Conservation (phyloP, 2,329 filamentous ascomycete genomes). For the Diaporthe vexans region DNA sequence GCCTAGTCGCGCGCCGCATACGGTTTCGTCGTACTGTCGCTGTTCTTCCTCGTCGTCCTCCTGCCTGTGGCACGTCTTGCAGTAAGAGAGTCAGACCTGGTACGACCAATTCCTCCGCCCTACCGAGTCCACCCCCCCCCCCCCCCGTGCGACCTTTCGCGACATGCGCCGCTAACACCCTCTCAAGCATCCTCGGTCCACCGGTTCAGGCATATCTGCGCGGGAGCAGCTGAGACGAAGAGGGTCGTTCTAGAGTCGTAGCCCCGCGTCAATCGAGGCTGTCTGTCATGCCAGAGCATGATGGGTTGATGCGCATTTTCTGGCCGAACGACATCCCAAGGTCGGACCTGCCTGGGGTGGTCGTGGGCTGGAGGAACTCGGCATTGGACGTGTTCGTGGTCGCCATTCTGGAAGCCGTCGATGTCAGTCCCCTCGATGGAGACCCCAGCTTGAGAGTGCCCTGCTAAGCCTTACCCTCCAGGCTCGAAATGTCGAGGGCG, state of each 20-base stretch:
- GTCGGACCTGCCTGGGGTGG: constrained; percentile 82
- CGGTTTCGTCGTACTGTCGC: constrained; percentile 84
- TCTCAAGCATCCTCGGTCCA: constrained; percentile 82
- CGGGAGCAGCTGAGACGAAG: constrained; percentile 94
- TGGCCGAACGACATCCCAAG: constrained; percentile 90
- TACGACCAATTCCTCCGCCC: constrained; percentile 61
- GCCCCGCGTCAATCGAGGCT: constrained; percentile 48
- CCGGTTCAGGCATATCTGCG: constrained; percentile 87
- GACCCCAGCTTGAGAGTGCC: constrained; percentile 38
- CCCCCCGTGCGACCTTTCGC: constrained; percentile 39
- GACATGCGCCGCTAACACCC: constrained; percentile 44
- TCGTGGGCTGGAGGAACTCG: constrained; percentile 97
- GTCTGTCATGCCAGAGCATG: constrained; percentile 75
- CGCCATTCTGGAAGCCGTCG: constrained; percentile 89
- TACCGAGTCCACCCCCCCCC: constrained; percentile 14
- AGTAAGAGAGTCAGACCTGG: constrained; percentile 82
- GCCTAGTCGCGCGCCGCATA: constrained; percentile 84
- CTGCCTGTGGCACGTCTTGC: constrained; percentile 89
- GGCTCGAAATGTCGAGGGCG: constrained; percentile 87
- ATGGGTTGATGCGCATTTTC: constrained; percentile 98
- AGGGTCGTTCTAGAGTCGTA: constrained; percentile 83
- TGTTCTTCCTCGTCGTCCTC: constrained; percentile 87
- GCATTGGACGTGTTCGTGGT: constrained; percentile 91
- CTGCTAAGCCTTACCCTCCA: constrained; percentile 55
- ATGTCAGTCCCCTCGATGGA: constrained; percentile 68